A percentile compares a stretch with the other conserved stretches of the same genome.
Evolutionary conservation across 2,329 filamentous ascomycete species (phyloP).

Genomic region (Fusarium annulatum): DNA sequence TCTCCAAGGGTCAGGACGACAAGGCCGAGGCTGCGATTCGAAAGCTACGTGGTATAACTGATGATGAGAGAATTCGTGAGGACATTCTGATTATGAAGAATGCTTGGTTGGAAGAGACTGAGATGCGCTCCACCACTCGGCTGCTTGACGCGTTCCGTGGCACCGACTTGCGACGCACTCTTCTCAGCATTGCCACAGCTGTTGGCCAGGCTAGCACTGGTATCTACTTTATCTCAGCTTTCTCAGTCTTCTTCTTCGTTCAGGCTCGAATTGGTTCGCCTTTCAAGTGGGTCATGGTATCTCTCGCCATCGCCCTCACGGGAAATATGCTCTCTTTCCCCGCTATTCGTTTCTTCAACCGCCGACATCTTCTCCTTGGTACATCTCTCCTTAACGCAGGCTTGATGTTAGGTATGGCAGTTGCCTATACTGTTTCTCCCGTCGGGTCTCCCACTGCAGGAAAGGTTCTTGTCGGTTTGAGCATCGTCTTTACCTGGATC

Average conservation of each 20-base stretch:
- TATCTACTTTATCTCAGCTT: background rate
- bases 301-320: background rate
- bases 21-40: background rate
- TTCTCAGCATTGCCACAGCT: background rate
- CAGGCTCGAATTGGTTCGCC: background rate
- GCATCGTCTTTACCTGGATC: background rate
- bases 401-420: background rate
- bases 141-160: background rate
- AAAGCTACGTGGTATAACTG: background rate
- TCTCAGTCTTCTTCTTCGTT: background rate
- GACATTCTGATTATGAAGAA: background rate
- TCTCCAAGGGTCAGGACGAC: background rate
- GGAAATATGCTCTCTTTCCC: background rate
- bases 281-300: background rate
- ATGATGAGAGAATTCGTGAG: background rate
- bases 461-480: background rate
- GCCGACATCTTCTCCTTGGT: background rate
- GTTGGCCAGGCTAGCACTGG: background rate
- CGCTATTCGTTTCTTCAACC: background rate
- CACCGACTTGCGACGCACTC: background rate
- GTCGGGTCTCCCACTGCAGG: background rate
- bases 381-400: background rate
- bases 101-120: background rate
- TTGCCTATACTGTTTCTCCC: background rate
- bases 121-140: background rate